Evolutionary conservation across 2,329 filamentous ascomycete species (phyloP), one percentile per base, ranked within the genome.

Genomic region (Pyricularia grisea): DNA sequence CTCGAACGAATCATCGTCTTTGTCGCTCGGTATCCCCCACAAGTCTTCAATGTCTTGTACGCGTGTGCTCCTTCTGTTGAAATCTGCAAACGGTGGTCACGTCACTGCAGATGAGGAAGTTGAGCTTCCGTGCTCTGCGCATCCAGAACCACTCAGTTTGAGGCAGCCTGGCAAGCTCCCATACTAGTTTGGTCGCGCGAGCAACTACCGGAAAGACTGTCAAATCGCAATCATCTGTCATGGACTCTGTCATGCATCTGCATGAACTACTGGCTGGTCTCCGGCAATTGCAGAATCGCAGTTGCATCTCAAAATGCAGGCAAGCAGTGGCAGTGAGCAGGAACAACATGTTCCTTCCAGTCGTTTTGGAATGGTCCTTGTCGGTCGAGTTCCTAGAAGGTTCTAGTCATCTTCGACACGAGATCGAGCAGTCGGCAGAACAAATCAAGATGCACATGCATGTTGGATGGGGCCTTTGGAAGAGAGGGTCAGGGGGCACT

Each of bases 1-100:
- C 70, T 72, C 42, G 71, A 63, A 74, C 73, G 71, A 72, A 72
- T 68, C 70, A 65, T 67, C 68, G 58, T 72, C 71, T 66, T 68
- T 68, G 17, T 63, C 55, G 28, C 55, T 20, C 66, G 23, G 12
- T 27, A 17, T 31, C n/a, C 65, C 31, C 42, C 30, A 12, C 60
- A 63, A 63, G 60, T 63, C 42, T 27, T 36, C 25, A 36, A 27
- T 17, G 65, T 55, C 31, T 66, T 25, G 17, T 67, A 27, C 66
- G 27, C 25, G 71, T 67, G 68, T 64, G 70, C 71, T 73, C 74
- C 73, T 73, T 74, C 73, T 63, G 31, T 20, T 28, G 20, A 25
- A 42, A n/a, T 68, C 67, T 33, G 60, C 67, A 55, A 63, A 30
- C 36, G 66, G 23, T 67, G 36, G 66, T 63, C 66, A 67, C 66